These are phyloP conservation scores for Spatholobus suberectus DNA, from an alignment of 306 rosid species.

Conservation along the genomic window DNA sequence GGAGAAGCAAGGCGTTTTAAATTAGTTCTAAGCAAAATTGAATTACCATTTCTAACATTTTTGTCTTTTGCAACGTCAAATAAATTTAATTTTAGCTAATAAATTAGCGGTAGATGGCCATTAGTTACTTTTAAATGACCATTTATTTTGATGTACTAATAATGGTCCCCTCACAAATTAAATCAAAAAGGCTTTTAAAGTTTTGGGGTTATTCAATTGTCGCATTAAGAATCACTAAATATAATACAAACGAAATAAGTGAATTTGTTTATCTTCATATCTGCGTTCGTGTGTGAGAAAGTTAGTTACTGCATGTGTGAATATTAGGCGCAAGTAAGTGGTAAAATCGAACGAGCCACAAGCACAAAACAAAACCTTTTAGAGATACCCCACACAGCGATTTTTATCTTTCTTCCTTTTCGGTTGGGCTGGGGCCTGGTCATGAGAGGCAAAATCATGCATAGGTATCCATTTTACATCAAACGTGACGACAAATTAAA, in stretches of 20 bases:
- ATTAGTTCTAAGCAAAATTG: background rate
- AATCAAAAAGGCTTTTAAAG: background rate
- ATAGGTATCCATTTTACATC: background rate
- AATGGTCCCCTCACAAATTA: conserved; percentile 31
- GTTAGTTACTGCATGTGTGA: conserved; percentile 38
- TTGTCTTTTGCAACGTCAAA: conserved; percentile 15
- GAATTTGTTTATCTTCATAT: background rate
- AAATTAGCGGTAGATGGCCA: background rate
- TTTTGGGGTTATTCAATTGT: background rate
- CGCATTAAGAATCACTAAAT: background rate
- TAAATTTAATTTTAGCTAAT: background rate
- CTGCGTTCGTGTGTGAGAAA: background rate
- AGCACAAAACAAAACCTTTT: conserved; percentile 8
- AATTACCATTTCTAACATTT: background rate
- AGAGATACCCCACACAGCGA: conserved; percentile 25
- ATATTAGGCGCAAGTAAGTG: background rate
- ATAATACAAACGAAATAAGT: background rate
- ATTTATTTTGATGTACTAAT: background rate
- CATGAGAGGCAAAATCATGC: conserved; percentile 26
- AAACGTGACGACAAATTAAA: conserved; percentile 18
- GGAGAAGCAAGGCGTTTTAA: background rate
- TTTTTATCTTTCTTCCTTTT: background rate
- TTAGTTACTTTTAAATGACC: background rate
- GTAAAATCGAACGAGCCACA: conserved; percentile 10
- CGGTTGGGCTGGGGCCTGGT: background rate